A percentile compares a stretch with the other conserved stretches of the same genome.
phyloP scores from a whole-genome alignment of 768 basidiomycete species.

The Mycena latifolia region DNA sequence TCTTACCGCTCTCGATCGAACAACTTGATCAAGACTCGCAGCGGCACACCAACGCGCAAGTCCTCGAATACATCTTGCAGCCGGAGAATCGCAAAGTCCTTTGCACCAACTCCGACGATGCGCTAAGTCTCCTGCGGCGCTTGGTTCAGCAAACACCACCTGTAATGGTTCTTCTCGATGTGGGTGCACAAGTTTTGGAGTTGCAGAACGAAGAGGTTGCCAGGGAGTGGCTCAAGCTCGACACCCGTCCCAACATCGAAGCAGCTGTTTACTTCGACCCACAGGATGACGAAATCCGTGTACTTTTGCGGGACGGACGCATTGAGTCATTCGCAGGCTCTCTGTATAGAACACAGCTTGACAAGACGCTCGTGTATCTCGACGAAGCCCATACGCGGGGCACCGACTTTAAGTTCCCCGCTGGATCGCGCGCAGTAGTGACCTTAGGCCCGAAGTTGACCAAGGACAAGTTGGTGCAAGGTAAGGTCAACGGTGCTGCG shows the following conservation, averaged over 20 bases:
- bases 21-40: conserved; percentile 55
- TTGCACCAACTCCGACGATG: conserved; percentile 34
- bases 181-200: conserved; percentile 70
- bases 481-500: conserved; percentile 28
- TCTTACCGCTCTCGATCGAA: conserved; percentile 50
- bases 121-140: conserved; percentile 43
- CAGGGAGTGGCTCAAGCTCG: conserved; percentile 52
- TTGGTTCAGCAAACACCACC: conserved; percentile 50
- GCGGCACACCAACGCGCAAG: conserved; percentile 61
- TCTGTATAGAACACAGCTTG: conserved; percentile 48
- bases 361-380: conserved; percentile 60
- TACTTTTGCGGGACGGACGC: conserved; percentile 50
- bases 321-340: conserved; percentile 53
- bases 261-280: conserved; percentile 61
- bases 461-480: conserved; percentile 66
- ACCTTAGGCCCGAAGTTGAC: conserved; percentile 64
- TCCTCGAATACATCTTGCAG: conserved; percentile 52
- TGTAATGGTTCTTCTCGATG: conserved; percentile 65
- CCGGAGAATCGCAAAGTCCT: conserved; percentile 55
- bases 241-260: conserved; percentile 37
- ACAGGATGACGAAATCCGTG: conserved; percentile 48
- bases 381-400: conserved; percentile 68
- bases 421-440: conserved; percentile 55
- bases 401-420: conserved; percentile 65
- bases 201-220: conserved; percentile 57